Evolutionary conservation across 2,329 filamentous ascomycete species (phyloP).

Genomic region (Penicillium sp.): DNA sequence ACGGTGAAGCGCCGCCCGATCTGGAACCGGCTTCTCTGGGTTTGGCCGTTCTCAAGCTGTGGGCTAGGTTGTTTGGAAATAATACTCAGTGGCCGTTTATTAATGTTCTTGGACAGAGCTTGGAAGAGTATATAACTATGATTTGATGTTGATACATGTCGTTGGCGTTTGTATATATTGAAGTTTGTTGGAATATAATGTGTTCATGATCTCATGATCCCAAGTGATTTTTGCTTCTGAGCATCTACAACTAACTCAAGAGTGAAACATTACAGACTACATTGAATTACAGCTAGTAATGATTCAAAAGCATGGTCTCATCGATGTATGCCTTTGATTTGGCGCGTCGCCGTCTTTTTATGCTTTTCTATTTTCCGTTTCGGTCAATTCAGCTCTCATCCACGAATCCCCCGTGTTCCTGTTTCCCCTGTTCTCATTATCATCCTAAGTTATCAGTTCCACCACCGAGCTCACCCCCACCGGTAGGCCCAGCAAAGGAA

Average conservation of each 20-base stretch:
- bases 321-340: background rate
- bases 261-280: background rate
- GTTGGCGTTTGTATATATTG: background rate
- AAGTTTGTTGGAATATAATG: background rate
- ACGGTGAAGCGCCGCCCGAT: constrained; percentile 21
- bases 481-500: background rate
- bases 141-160: constrained; percentile 15
- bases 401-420: background rate
- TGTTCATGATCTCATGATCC: background rate
- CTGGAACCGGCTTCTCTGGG: constrained; percentile 29
- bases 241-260: background rate
- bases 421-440: background rate
- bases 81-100: constrained; percentile 38
- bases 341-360: background rate
- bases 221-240: too few species aligned
- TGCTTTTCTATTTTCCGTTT: background rate
- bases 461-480: background rate
- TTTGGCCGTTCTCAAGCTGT: constrained; percentile 30
- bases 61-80: constrained; percentile 32
- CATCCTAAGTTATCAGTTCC: too few species aligned
- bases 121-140: constrained; percentile 31
- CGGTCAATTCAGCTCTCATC: background rate
- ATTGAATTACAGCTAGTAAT: background rate
- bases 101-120: constrained; percentile 32
- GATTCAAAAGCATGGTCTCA: background rate